A percentile compares a stretch with the other conserved stretches of the same genome.
Evolutionary conservation across 2,329 filamentous ascomycete species (phyloP).

Genomic region (Alternaria atra): DNA sequence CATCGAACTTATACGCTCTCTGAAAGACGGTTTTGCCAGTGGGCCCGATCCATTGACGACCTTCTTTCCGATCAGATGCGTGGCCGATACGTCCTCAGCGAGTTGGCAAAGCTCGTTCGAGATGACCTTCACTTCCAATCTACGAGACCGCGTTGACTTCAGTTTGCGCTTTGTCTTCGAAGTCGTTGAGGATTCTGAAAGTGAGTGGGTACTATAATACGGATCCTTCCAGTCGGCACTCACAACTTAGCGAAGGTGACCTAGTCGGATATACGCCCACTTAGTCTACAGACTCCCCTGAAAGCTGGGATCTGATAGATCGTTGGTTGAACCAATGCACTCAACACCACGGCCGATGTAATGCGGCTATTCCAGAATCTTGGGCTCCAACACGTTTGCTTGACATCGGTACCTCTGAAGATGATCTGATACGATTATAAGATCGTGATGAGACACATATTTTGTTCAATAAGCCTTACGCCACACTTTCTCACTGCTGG

Average conservation of each 20-base stretch:
- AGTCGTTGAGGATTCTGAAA: not conserved
- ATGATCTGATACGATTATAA: not conserved
- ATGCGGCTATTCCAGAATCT: not conserved
- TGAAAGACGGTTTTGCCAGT: not conserved
- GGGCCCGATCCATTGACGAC: not conserved
- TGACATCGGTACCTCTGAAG: not conserved
- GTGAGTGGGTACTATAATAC: not conserved
- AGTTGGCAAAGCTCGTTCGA: constrained; percentile 5
- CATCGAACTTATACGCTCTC: not conserved
- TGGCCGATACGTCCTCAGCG: constrained; percentile 1
- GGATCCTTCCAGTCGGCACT: not conserved
- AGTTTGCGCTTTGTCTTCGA: not conserved
- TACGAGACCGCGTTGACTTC: not conserved
- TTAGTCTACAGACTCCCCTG: not conserved
- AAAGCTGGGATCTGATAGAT: not conserved
- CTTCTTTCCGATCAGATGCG: not conserved
- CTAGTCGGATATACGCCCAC: not conserved
- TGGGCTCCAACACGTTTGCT: constrained; percentile 1
- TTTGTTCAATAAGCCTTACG: not conserved
- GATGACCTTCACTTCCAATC: not conserved
- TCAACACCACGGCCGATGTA: not conserved
- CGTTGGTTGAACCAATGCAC: not conserved
- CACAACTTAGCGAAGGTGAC: not conserved
- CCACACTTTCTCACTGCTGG: constrained; percentile 6
- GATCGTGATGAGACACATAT: not conserved